Base-by-base conservation (phyloP, 805 yeast species). In the Zygotorulaspora florentina region DNA sequence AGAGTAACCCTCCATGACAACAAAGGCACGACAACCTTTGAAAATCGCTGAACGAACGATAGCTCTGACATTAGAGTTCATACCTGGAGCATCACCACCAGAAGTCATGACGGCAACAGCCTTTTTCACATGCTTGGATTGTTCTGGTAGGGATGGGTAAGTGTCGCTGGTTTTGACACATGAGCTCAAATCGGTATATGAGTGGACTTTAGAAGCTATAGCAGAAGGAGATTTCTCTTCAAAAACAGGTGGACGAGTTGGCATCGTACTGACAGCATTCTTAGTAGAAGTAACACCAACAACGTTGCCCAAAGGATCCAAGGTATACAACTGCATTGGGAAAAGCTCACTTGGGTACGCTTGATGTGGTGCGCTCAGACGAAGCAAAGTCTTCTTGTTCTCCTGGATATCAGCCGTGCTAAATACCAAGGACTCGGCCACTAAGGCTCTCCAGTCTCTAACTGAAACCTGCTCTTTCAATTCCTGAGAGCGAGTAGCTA, bases 291-390 rank as follows among this genome's bases (percentile, higher is more conserved):
- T 79, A 67, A 89, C 87, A 1, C 96, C 96, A 37, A 89, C 62
- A 26, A 87, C 64, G 53, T 77, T 76, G 13, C 95, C 95, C 53
- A 88, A 68, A 2, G 96, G 96, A 64, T 89, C 96, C 25, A 84
- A 59, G 8, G 80, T 75, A 62, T 81, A 86, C 7, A 84, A 71
- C 62, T 87, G 95, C 50, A 75, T 74, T 2, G 96, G 95, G 46
- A 77, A 79, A 46, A 83, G 69, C 35, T 80, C 85, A 47, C 80
- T 80, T 2, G 96, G 96, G 54, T 74, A 69, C 28, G 77, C 71
- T 60, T 82, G 88, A 46, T 69, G 70, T 4, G 72, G 66, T 0
- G 66, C 55, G 3, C 54, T 52, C n/a, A 55, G 52, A 40, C 46
- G 47, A 20, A 54, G 51, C 39, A 66, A 44, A 37, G 55, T 55